A percentile compares a stretch with the other conserved stretches of the same genome.
phyloP scores from a whole-genome alignment of 2,329 filamentous ascomycete genomes.

The Ceratocystis huliohia region DNA sequence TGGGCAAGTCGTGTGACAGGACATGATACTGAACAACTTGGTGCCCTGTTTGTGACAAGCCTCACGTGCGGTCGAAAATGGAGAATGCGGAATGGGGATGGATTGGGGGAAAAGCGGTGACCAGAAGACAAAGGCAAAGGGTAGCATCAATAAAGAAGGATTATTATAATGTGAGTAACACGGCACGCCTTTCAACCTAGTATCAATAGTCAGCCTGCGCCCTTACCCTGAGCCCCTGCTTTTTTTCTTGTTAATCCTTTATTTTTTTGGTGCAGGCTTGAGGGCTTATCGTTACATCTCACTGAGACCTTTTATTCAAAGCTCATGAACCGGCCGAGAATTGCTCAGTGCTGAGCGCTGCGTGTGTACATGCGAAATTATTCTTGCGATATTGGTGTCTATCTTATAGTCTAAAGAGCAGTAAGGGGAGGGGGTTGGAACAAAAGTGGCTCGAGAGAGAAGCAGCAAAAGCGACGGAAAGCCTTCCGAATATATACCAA shows the following conservation, averaged over 20 bases:
- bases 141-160: neutral
- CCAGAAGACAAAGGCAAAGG: slow-evolving; percentile 3
- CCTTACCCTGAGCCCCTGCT: slow-evolving; percentile 3
- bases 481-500: neutral
- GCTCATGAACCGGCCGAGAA: neutral
- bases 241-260: neutral
- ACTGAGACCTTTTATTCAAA: neutral
- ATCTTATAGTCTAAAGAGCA: neutral
- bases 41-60: neutral
- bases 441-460: neutral
- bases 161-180: neutral
- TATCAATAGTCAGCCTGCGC: neutral
- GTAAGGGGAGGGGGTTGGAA: neutral
- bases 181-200: neutral
- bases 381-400: neutral
- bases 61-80: slow-evolving; percentile 1
- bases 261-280: neutral
- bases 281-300: neutral
- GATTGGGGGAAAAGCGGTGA: neutral
- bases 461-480: neutral
- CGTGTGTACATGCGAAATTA: neutral
- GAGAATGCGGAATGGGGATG: neutral
- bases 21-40: neutral
- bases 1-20: neutral
- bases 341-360: neutral